Base-by-base conservation (phyloP, 345 rosid genomes). In the Lumnitzera littorea region DNA sequence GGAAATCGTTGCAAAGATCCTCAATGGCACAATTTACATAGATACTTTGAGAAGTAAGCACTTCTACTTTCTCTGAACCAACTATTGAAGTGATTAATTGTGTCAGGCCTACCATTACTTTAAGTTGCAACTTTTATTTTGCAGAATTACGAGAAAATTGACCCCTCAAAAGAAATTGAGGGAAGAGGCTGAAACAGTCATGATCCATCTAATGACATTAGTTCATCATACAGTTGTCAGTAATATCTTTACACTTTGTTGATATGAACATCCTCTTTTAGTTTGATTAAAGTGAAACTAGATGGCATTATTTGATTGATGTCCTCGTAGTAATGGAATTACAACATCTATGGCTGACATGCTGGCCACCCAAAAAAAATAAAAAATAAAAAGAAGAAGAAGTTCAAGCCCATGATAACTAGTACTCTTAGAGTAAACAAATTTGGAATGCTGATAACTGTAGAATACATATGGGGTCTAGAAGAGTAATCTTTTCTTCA, bases 1-100 rank as follows among this genome's bases (percentile, higher is more conserved):
- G 98, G 98, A 67, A 89, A 91, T 80, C 82, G 87, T 29, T 86
- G 88, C 56, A 91, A 87, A 84, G 98, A 91, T 79, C 82, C 89
- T 63, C 95, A 91, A 51, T 91, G 98, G 98, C 98, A 89, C 76
- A 87, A 77, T 71, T 65, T 91, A 67, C 91, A 85, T 50, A 95
- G 96, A 41, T 91, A 89, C 69, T 89, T 91, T 64, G 87, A 89
- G 31, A 89, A 85, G 98, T 91, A 80, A 73, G 24, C 55, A 31
- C 41, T 24, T 36, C 0, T 17, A 50, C 56, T 31, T 46, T 29
- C 15, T 47, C 36, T 13, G 50, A 31, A 48, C 48, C 51, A 15
- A 14, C 47, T 53, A 15, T 49, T 46, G 24, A 54, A 61, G 50
- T 49, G 29, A 53, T 16, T 55, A 16, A 36, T 46, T 60, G 50